Evolutionary conservation across 1,284 basidiomycete genomes (phyloP), one percentile per base, ranked within the genome.

Genomic region (Austroboletus niveus): DNA sequence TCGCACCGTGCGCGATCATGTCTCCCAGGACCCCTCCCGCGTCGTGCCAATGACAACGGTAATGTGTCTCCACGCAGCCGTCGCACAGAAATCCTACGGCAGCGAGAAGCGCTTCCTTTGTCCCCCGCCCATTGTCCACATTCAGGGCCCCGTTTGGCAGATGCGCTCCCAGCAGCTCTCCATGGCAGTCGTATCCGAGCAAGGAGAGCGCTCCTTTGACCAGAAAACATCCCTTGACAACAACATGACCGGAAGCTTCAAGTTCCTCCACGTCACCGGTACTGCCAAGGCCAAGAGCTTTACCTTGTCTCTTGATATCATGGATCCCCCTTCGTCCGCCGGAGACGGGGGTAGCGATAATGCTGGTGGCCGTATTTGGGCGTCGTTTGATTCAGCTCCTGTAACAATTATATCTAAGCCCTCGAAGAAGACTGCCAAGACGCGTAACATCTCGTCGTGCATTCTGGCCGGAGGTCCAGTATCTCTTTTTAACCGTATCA

Each of bases 351-450:
- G 77, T 47, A 77, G 78, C 48, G 82, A 85, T 41, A 63, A 75
- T 42, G 66, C 78, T 42, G 70, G 71, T 55, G 85, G 85, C 57
- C 86, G 88, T 53, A 71, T 87, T 45, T 97, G 94, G 93, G 92
- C 91, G 8, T 85, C 89, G 27, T 94, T 98, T 75, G 84, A 92
- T 68, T 97, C 92, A 27, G 86, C 90, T 39, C 91, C 92, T 44
- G 88, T 98, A 60, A 87, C 89, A 41, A 93, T 97, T 73, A 95
- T 98, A 65, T 97, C 94, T 62, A 98, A 98, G 71, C 94, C 94
- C 30, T 95, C 93, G 44, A 94, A 95, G 78, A 96, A 96, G 79
- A 96, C 94, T 1, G 92, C 92, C 53, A 96, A 96, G 75, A 94
- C 94, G 57, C 86, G 94, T 65, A 94, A 94, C 66, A 90, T 94